phyloP scores from a whole-genome alignment of 163 green algal species.

The Scenedesmus sp. region DNA sequence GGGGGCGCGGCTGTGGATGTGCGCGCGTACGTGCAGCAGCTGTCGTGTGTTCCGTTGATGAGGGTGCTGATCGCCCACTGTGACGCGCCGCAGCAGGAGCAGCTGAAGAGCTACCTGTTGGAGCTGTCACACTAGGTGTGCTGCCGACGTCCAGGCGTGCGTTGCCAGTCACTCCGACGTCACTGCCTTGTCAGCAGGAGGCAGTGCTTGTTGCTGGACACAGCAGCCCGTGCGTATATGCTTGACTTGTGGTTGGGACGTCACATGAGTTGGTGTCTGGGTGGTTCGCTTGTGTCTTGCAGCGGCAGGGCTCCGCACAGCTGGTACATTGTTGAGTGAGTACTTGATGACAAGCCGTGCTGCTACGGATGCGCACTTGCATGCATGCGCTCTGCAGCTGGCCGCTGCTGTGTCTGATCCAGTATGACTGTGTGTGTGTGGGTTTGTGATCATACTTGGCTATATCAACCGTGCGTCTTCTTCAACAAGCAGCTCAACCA shows the following conservation, averaged over 20 bases:
- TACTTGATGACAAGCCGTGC: background rate
- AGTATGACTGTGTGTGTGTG: too few species aligned
- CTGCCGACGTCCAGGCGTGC: background rate
- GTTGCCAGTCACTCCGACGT: background rate
- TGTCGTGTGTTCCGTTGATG: conserved; percentile 50
- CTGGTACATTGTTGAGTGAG: background rate
- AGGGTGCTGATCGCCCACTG: conserved; percentile 41
- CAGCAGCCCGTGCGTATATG: background rate
- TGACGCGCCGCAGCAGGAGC: conserved; percentile 35
- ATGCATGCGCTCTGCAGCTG: too few species aligned
- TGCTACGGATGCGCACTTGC: background rate
- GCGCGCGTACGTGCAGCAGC: background rate
- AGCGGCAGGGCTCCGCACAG: background rate
- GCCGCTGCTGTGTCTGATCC: too few species aligned
- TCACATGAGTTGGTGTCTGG: background rate
- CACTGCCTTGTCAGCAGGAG: background rate
- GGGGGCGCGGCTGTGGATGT: background rate
- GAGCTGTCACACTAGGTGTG: conserved; percentile 20
- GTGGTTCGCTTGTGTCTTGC: too few species aligned
- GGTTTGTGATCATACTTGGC: background rate
- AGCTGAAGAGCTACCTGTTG: conserved; percentile 39
- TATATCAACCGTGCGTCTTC: too few species aligned
- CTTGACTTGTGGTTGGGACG: background rate
- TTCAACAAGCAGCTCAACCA: too few species aligned
- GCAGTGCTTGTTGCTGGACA: too few species aligned